Base-by-base conservation (phyloP, 495 filamentous ascomycete genomes). In the Pseudomonodictys pantanalensis region DNA sequence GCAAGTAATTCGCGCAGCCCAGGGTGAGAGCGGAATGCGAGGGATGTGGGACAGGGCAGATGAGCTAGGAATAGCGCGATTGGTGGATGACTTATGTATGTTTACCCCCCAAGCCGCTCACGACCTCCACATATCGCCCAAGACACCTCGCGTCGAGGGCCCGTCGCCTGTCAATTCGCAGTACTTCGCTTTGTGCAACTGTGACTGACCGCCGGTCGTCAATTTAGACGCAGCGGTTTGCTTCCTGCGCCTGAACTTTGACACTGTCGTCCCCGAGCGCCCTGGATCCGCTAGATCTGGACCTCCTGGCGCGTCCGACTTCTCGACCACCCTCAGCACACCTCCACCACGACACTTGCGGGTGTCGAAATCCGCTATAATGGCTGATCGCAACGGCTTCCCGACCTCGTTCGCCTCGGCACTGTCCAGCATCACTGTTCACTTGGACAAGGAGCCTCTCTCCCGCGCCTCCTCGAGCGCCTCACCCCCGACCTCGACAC, bases 401-500 rank as follows among this genome's bases (percentile, higher is more conserved):
- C 64, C 60, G 12, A 38, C 45, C 35, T 67, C 65, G 26, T 60
- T 49, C 8, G 43, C 65, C 9, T 68, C 65, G 10, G 38, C 52
- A 0, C 33, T 35, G 9, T 68, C 65, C 15, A 35, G 25, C 39
- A 50, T 61, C 56, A 57, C 46, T 8, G 59, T 60, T 7, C 42
- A 29, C 35, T 39, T 42, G 17, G 33, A 29, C 3, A 18, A 55
- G 26, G 56, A 56, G 39, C 41, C 32, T 32, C 43, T 32, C 11
- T 52, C 60, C 22, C 56, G 51, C 42, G 49, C 25, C 60, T 64
- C 60, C 28, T 24, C 46, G 23, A 52, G 44, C 65, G 60, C 65
- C 60, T 68, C 65, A 17, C 53, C 64, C 23, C 48, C 56, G 28
- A 61, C 35, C 22, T 68, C 69, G 6, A 73, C 70, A 20, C 70